Evolutionary conservation across 2,329 filamentous ascomycete genomes (phyloP).

Genomic region (Fusarium hainanense): DNA sequence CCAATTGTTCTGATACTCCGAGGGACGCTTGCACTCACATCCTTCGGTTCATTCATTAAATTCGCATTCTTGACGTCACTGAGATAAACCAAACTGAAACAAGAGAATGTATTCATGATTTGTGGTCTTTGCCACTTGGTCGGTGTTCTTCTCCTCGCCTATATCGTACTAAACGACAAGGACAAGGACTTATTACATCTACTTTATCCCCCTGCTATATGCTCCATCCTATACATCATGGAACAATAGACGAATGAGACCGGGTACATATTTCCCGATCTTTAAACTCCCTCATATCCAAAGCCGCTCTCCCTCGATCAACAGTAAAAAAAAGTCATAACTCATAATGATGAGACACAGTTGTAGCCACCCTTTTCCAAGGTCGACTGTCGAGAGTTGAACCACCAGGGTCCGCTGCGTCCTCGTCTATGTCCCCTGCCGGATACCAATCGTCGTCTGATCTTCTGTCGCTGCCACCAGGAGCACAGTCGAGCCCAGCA

Average conservation of each 20-base stretch:
- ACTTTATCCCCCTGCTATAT: background rate
- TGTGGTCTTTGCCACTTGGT: slow-evolving; percentile 8
- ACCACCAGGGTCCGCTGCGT: slow-evolving; percentile 38
- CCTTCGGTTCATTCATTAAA: background rate
- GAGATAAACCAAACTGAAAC: background rate
- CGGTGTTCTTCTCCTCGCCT: background rate
- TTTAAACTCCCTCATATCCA: background rate
- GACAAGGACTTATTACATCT: slow-evolving; percentile 18
- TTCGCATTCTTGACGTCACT: too few species aligned
- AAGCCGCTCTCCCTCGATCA: background rate
- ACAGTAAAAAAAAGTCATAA: slow-evolving; percentile 22
- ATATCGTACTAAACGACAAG: background rate
- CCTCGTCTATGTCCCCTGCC: slow-evolving; percentile 17
- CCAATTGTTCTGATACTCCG: too few species aligned
- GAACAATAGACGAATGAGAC: background rate
- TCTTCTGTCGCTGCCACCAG: slow-evolving; percentile 36
- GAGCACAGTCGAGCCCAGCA: slow-evolving; percentile 38
- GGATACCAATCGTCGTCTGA: slow-evolving; percentile 26
- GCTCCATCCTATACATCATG: background rate
- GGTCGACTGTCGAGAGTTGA: slow-evolving; percentile 24
- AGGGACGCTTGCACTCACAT: background rate
- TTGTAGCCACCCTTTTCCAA: slow-evolving; percentile 39
- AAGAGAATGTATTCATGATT: slow-evolving; percentile 4
- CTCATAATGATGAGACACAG: slow-evolving; percentile 38
- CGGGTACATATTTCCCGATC: background rate